Base-by-base conservation (phyloP, 2,329 filamentous ascomycete genomes). In the Myotisia sp. region DNA sequence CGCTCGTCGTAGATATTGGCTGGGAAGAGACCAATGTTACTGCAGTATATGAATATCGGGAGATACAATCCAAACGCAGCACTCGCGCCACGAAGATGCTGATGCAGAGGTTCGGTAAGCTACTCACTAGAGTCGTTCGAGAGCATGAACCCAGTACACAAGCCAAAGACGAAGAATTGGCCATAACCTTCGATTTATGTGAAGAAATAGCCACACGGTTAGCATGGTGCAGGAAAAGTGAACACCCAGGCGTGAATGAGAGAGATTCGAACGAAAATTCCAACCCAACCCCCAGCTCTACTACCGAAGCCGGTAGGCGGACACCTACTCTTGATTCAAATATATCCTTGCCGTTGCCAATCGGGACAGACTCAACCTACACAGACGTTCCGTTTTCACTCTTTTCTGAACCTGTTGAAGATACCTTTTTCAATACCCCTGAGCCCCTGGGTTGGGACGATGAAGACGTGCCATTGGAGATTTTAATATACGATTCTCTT, bases 1-100 rank as follows among this genome's bases (percentile, higher is more conserved):
- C 79, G 1, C 56, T 98, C 26, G 74, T 95, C 0, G 67, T 98
- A 23, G 85, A 98, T 50, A 68, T 98, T 40, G 90, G 87, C 27
- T 98, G 90, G 90, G 70, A 76, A 26, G 90, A 95, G 56, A 92
- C 86, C 0, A 70, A 78, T 0, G 72, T 92, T 14, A 92, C 84
- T 0, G 80, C 77, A 4, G 68, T 95, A 5, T 95, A 86, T 51
- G 90, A 98, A 58, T 93, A 85, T 53, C 76, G 82, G 35, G 85
- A 92, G 53, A 73, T 93, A 1, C 65, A 68, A 10, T 74, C 73
- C 35, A 71, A 67, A 37, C 70, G 82, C 35, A 87, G 73, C 24
- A 66, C 82, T 9, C 69, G 90, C 43, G 85, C 74, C 21, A 84
- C 79, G 39, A 86, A 76, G 49, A 55, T 70, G 37, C 60, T 95